Percentiles rank a stretch among this genome's conserved stretches.
Evolutionary conservation across 352 stramenopile species (phyloP).

Genomic region (Phytophthora constricta): DNA sequence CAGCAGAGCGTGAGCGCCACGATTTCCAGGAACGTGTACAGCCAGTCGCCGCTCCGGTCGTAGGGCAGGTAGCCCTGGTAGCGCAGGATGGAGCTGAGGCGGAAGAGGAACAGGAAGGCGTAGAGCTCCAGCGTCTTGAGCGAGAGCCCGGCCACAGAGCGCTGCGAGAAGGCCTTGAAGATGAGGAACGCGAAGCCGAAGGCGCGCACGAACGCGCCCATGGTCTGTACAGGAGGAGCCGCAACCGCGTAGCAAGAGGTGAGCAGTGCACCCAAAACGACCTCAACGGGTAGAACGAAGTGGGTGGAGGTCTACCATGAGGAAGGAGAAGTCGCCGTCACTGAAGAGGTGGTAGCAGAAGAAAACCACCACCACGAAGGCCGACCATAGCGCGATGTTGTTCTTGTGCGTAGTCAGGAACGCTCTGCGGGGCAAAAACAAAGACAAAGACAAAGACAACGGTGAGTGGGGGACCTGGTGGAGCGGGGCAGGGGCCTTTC

Average conservation of each 20-base stretch:
- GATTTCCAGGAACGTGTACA: slow-evolving; percentile 98
- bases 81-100: slow-evolving; percentile 96
- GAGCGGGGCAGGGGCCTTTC: background rate
- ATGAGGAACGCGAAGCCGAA: slow-evolving; percentile 95
- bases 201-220: slow-evolving; percentile 88
- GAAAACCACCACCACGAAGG: slow-evolving; percentile 94
- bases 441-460: background rate
- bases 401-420: slow-evolving; percentile 92
- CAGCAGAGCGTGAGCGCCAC: slow-evolving; percentile 89
- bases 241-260: background rate
- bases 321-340: slow-evolving; percentile 98
- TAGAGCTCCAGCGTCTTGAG: slow-evolving; percentile 99
- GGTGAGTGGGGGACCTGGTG: background rate
- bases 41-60: slow-evolving; percentile 96
- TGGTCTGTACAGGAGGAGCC: slow-evolving; percentile 64
- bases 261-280: background rate
- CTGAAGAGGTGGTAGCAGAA: slow-evolving; percentile 97
- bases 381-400: slow-evolving; percentile 97
- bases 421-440: slow-evolving; percentile 32
- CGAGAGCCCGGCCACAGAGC: slow-evolving; percentile 92
- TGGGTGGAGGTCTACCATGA: slow-evolving; percentile 84
- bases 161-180: slow-evolving; percentile 94
- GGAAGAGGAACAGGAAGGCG: slow-evolving; percentile 96
- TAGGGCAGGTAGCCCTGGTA: slow-evolving; percentile 97
- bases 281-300: background rate